Conservation (phyloP, 768 basidiomycete species). For the Mycena chlorophos region DNA sequence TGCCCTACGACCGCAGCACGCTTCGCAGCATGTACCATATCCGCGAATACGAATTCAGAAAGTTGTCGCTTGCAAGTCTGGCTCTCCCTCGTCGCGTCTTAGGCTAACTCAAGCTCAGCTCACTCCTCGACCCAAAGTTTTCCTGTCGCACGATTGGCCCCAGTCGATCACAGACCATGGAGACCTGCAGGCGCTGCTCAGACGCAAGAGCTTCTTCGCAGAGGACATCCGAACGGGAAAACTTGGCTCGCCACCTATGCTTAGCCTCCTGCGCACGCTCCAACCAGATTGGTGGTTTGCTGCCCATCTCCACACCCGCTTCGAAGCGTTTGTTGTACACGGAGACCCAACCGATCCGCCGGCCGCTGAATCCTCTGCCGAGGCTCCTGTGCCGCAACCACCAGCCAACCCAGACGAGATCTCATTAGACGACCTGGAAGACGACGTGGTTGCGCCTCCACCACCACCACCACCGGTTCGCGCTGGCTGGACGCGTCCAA, state of each 20-base stretch:
- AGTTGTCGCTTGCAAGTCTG: constrained; percentile 66
- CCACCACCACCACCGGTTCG: constrained; percentile 21
- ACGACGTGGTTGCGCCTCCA: constrained; percentile 26
- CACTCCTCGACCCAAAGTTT: constrained; percentile 59
- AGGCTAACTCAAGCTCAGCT: constrained; percentile 40
- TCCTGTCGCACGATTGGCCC: constrained; percentile 98
- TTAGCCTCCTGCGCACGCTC: constrained; percentile 42
- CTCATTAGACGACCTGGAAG: constrained; percentile 40
- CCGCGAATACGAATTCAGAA: constrained; percentile 80
- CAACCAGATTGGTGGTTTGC: constrained; percentile 72
- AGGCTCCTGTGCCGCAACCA: constrained; percentile 28
- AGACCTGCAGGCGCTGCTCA: constrained; percentile 61
- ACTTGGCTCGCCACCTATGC: constrained; percentile 81
- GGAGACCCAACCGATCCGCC: constrained; percentile 23
- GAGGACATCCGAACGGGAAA: constrained; percentile 65
- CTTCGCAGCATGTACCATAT: constrained; percentile 91
- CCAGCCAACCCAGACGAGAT: constrained; percentile 45
- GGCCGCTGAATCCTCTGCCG: constrained; percentile 43
- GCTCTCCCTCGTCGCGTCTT: constrained; percentile 15
- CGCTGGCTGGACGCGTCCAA: constrained; percentile 9
- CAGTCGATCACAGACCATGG: constrained; percentile 81
- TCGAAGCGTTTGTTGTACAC: constrained; percentile 55
- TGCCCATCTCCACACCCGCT: constrained; percentile 73
- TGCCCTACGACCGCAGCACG: constrained; percentile 77
- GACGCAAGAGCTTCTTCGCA: constrained; percentile 75